Conservation (phyloP, 2,329 filamentous ascomycete genomes). For the Lizonia empirigonia region DNA sequence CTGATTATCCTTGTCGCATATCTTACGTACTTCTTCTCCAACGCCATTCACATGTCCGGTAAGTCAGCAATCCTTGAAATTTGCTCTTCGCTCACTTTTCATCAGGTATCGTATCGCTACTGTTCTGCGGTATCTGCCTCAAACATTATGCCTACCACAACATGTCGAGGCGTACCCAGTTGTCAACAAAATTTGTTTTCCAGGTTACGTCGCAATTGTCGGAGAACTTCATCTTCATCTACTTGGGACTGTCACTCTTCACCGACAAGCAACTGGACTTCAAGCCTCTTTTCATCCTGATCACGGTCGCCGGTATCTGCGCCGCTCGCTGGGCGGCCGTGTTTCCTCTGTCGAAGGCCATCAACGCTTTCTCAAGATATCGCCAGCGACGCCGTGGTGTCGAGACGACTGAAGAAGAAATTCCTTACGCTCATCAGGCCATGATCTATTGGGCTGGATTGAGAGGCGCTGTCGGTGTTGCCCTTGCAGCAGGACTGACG, state of each 20-base stretch:
- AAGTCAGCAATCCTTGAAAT: conserved; percentile 44
- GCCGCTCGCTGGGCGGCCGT: conserved; percentile 91
- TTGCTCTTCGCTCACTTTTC: conserved; percentile 18
- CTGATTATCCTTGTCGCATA: conserved; percentile 93
- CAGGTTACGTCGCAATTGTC: conserved; percentile 92
- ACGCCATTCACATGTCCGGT: conserved; percentile 96
- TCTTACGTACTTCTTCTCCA: conserved; percentile 96
- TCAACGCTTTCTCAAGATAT: conserved; percentile 93
- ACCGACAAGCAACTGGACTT: conserved; percentile 87
- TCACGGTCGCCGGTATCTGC: conserved; percentile 90
- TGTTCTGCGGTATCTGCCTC: conserved; percentile 97
- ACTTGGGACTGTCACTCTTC: conserved; percentile 91
- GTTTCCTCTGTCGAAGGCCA: conserved; percentile 85
- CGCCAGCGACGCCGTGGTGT: conserved; percentile 74
- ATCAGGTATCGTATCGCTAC: conserved; percentile 87
- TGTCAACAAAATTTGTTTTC: conserved; percentile 98
- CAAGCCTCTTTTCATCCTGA: conserved; percentile 92
- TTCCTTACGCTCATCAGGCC: conserved; percentile 95
- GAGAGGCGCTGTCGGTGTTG: conserved; percentile 93
- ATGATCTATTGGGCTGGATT: conserved; percentile 99
- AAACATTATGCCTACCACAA: conserved; percentile 99
- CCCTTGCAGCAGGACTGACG: conserved; percentile 83
- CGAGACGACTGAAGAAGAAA: conserved; percentile 78
- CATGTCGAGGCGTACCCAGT: conserved; percentile 96
- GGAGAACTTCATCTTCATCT: conserved; percentile 99